Conservation (phyloP, 139 green algal species). For the Gonium pectorale region DNA sequence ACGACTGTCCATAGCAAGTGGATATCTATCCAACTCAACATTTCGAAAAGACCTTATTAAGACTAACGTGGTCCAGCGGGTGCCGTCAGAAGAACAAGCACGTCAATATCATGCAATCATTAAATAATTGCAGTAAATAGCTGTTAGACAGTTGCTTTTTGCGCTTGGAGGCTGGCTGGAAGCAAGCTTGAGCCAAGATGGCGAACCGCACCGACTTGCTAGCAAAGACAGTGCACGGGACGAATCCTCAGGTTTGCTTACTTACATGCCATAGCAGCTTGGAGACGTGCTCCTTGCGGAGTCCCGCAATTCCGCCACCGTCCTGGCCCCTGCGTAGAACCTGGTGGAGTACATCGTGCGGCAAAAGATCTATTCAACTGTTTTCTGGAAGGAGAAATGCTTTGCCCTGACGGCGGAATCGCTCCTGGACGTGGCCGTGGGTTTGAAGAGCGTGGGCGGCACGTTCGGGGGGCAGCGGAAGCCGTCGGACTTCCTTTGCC, state of each 20-base stretch:
- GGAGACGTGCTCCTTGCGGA: neutral
- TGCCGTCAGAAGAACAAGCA: too few relatives aligned
- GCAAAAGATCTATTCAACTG: slow-evolving; percentile 92
- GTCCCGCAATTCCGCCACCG: too few relatives aligned
- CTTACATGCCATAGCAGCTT: neutral
- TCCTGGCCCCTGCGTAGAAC: too few relatives aligned
- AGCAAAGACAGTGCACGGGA: slow-evolving; percentile 84
- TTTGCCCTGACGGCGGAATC: slow-evolving; percentile 95
- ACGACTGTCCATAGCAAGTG: too few relatives aligned
- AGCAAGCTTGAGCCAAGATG: slow-evolving; percentile 64
- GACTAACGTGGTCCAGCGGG: too few relatives aligned
- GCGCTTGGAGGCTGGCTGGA: too few relatives aligned
- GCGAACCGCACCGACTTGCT: slow-evolving; percentile 89
- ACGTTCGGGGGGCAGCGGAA: slow-evolving; percentile 89
- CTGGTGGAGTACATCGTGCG: slow-evolving; percentile 93
- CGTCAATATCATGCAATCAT: too few relatives aligned
- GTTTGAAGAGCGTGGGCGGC: slow-evolving; percentile 85
- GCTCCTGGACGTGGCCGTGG: slow-evolving; percentile 95
- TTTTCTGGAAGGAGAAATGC: slow-evolving; percentile 99
- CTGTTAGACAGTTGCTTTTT: too few relatives aligned
- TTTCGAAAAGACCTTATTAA: too few relatives aligned
- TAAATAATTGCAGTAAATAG: too few relatives aligned
- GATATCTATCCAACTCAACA: too few relatives aligned
- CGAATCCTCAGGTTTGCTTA: slow-evolving; percentile 89
- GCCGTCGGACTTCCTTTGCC: slow-evolving; percentile 94